Base-by-base conservation (phyloP, 2,329 filamentous ascomycete species). In the Penicillium sp. region DNA sequence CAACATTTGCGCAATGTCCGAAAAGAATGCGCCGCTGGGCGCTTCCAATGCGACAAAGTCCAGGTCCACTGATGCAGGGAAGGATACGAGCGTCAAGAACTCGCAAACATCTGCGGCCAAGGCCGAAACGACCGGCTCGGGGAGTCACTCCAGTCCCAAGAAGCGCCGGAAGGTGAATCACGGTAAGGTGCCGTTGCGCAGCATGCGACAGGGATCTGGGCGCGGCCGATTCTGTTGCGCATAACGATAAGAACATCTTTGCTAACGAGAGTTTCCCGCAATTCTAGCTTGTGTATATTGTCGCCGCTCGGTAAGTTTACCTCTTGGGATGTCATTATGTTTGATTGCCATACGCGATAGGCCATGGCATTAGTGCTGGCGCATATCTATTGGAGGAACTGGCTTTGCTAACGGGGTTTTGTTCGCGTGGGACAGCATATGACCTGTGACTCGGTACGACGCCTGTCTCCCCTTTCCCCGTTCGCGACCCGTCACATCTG, bases 161-260 rank as follows among this genome's bases (percentile, higher is more conserved):
- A 93, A 92, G 82, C 84, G 90, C 78, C 89, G 90, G 81, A 93
- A 93, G 80, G 90, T 93, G 67, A 93, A 92, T 80, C 90, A 93
- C 79, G 90, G 90, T 93, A 85, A 80, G 87, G 66, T 63, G 64
- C 61, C 60, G 60, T 64, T 64, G 62, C 61, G 55, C 66, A 60
- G 58, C 63, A 65, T 67, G 58, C 61, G 63, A 66, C 63, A 66
- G 66, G 69, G 65, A 65, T 68, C 47, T 59, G 54, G 54, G 56
- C 60, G 60, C 53, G 50, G 50, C 37, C 58, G 43, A 46, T 48
- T 50, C 43, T 43, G 52, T 49, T 58, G 64, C 58, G 62, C 57
- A 61, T 57, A 57, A 42, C 53, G 51, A 62, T 58, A 50, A 59
- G 50, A 56, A 51, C 52, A 56, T 61, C 56, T 61, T 67, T 60